Evolutionary conservation across 1,284 basidiomycete genomes (phyloP).

Genomic region (Apiotrichum domesticum): DNA sequence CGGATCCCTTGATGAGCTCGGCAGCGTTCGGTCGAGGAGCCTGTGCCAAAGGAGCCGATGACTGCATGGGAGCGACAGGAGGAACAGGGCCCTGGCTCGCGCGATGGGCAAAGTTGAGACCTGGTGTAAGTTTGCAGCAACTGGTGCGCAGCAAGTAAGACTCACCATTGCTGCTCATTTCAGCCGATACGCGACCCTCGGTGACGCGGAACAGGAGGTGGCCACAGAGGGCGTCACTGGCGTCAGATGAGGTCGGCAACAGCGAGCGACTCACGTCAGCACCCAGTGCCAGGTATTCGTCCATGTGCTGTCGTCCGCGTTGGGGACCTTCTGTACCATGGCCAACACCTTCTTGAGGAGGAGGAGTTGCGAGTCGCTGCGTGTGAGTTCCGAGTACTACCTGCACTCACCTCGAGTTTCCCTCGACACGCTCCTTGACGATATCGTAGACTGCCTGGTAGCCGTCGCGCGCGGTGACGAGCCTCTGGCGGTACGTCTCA

Average conservation of each 20-base stretch:
- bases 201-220: conserved; percentile 79
- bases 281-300: conserved; percentile 99
- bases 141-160: background rate
- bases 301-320: conserved; percentile 65
- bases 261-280: conserved; percentile 47
- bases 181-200: conserved; percentile 84
- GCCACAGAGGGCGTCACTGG: conserved; percentile 86
- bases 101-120: conserved; percentile 80
- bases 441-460: conserved; percentile 92
- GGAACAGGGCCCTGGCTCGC: conserved; percentile 23
- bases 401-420: conserved; percentile 65
- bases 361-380: conserved; percentile 71
- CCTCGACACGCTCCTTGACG: conserved; percentile 85
- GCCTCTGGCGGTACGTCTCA: conserved; percentile 80
- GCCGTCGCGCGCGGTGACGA: conserved; percentile 67
- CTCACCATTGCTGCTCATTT: conserved; percentile 83
- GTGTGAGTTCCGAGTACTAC: background rate
- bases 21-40: conserved; percentile 22
- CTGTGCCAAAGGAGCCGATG: conserved; percentile 32
- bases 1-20: conserved; percentile 27
- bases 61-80: conserved; percentile 43
- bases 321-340: conserved; percentile 57
- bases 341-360: conserved; percentile 83
- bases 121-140: conserved; percentile 46
- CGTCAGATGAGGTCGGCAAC: conserved; percentile 20